Evolutionary conservation across 169 alveolate species (phyloP), one percentile per base, ranked within the genome.

Genomic region (Babesia sp.): DNA sequence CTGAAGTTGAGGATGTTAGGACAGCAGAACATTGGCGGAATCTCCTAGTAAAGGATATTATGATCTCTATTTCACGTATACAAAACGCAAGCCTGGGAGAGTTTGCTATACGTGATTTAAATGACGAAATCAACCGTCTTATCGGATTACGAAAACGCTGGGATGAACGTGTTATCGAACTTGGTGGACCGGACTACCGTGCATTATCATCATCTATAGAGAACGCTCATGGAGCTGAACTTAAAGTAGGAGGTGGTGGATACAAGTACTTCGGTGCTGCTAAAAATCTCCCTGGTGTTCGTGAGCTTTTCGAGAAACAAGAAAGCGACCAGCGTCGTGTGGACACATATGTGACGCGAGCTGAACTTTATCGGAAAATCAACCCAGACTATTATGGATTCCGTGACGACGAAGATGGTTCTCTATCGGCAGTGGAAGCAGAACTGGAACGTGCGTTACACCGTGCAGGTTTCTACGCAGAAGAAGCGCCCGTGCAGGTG

Each of bases 201-300:
- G 58, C 64, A 28, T 36, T 67, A 8, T 74, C 85, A 5, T 44
- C 86, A 2, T 56, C 85, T 11, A 37, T 85, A 20, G 73, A 70
- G 33, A 58, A 77, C 33, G 68, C 44, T 20, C 71, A 71, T 71
- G 86, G 94, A 11, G 76, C 86, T 20, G 95, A 90, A 64, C 74
- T 91, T 34, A 91, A 90, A 66, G 57, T 64, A 20, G 95, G 96
- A 56, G 79, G 90, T 28, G 96, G 91, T 51, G 97, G 96, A 48
- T 96, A 95, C 90, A 89, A 89, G 57, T 96, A 96, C 83, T 96
- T 92, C 71, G 99, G 98, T 3, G 99, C 98, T 3, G 98, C 99
- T 11, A 96, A 93, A 86, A 92, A 94, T 63, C 91, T 96, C 36
- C 97, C 97, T 3, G 96, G 97, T 29, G 99, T 96, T 12, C 85